Evolutionary conservation across 257 asterid species (phyloP).

Genomic region (Primulina huaijiensis): DNA sequence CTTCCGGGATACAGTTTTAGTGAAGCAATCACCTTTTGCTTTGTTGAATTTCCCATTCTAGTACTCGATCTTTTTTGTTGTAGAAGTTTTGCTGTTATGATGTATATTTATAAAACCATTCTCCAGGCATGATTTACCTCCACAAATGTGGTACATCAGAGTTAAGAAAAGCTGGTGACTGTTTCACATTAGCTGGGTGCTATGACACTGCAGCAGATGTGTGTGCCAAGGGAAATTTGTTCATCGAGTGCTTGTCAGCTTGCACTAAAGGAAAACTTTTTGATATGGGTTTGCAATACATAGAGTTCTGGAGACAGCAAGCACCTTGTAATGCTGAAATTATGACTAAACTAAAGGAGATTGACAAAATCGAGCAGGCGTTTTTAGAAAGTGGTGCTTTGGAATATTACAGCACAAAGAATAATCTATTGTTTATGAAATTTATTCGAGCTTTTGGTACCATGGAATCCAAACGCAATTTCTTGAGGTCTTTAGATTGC

Average conservation of each 20-base stretch:
- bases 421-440: slow-evolving; percentile 40
- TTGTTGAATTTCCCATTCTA: neutral
- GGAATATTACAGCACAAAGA: slow-evolving; percentile 29
- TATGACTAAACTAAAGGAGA: slow-evolving; percentile 20
- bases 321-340: slow-evolving; percentile 19
- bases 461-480: slow-evolving; percentile 39
- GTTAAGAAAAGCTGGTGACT: slow-evolving; percentile 55
- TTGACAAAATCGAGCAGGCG: slow-evolving; percentile 38
- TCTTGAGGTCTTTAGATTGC: slow-evolving; percentile 43
- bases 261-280: slow-evolving; percentile 44
- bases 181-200: slow-evolving; percentile 48
- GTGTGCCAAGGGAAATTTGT: slow-evolving; percentile 41
- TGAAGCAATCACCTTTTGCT: neutral
- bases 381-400: slow-evolving; percentile 44
- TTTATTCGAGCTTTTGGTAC: slow-evolving; percentile 46
- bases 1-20: neutral
- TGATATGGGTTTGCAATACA: slow-evolving; percentile 43
- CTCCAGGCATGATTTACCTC: slow-evolving; percentile 49
- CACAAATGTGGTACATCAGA: slow-evolving; percentile 42
- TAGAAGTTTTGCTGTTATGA: neutral
- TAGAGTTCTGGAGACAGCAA: slow-evolving; percentile 50
- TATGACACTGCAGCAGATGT: slow-evolving; percentile 43
- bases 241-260: slow-evolving; percentile 46
- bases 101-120: neutral
- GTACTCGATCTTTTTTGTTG: neutral